phyloP scores from a whole-genome alignment of 2,329 filamentous ascomycete genomes.

The Neofusicoccum laricinum region DNA sequence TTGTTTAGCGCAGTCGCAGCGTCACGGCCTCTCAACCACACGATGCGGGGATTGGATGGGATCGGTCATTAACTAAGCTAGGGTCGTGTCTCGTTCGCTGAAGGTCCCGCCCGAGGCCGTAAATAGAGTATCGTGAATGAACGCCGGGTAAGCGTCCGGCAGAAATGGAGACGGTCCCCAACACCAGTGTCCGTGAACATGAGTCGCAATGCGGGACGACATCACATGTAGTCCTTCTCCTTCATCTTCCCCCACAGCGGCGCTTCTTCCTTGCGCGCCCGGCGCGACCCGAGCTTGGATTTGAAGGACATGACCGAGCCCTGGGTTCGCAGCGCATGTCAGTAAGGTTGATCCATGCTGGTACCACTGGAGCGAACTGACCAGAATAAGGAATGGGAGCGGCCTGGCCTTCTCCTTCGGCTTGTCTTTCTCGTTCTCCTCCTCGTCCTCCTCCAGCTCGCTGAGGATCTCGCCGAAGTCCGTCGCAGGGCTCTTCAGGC shows the following conservation, averaged over 20 bases:
- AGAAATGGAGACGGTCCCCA: neutral
- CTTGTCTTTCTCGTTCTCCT: neutral
- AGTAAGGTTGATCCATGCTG: conserved; percentile 2
- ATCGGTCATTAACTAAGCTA: neutral
- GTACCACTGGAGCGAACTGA: neutral
- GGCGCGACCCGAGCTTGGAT: neutral
- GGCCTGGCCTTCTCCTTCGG: neutral
- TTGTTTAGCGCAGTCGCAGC: neutral
- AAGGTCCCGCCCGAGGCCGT: conserved; percentile 6
- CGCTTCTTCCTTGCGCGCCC: neutral
- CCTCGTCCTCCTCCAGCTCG: neutral
- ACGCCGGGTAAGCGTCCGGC: neutral
- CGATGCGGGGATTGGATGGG: neutral
- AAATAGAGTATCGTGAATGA: conserved; percentile 4
- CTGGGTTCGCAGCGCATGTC: neutral
- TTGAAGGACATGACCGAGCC: conserved; percentile 2
- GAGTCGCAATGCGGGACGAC: neutral
- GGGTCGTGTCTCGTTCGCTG: neutral
- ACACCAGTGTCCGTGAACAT: neutral
- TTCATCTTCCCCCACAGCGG: neutral
- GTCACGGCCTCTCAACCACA: neutral
- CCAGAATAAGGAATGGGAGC: neutral
- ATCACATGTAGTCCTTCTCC: neutral
- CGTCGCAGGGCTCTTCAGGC: conserved; percentile 11
- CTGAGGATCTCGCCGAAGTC: conserved; percentile 14